Percentiles rank a stretch among this genome's conserved stretches.
phyloP scores from a whole-genome alignment of 177 flowering plant species.

The Vitis hybrid region DNA sequence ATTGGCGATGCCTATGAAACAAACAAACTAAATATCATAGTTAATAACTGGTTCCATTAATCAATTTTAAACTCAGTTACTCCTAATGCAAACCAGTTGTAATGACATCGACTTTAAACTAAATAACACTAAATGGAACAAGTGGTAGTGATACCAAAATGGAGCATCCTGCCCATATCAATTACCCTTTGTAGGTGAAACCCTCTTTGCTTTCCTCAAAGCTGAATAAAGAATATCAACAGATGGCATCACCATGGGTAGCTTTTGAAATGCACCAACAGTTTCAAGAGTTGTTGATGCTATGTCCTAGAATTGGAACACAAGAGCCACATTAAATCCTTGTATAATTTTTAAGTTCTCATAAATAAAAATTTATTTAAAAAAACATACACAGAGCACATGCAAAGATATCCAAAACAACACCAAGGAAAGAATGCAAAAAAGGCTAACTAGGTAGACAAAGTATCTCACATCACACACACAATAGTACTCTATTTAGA shows the following conservation, averaged over 20 bases:
- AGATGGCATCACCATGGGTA: constrained; percentile 97
- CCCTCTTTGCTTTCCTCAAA: constrained; percentile 72
- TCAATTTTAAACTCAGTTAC: neutral
- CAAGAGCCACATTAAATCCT: neutral
- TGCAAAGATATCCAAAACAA: neutral
- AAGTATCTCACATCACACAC: too few relatives aligned
- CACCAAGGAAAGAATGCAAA: neutral
- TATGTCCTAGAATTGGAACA: constrained; percentile 39
- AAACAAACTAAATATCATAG: constrained; percentile 17
- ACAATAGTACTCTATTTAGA: too few relatives aligned
- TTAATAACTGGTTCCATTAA: constrained; percentile 5
- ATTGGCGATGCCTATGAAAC: constrained; percentile 76
- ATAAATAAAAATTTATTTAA: neutral
- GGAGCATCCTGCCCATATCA: neutral
- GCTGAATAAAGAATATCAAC: constrained; percentile 81
- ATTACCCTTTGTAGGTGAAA: constrained; percentile 81
- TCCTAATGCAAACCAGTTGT: neutral
- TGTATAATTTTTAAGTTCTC: neutral
- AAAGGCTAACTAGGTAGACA: neutral
- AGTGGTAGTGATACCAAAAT: neutral
- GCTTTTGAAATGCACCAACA: constrained; percentile 93
- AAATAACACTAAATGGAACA: too few relatives aligned
- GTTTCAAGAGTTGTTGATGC: constrained; percentile 32
- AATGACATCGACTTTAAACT: too few relatives aligned
- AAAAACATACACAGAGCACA: neutral